Evolutionary conservation across 2,329 filamentous ascomycete species (phyloP), one percentile per base, ranked within the genome.

Genomic region (Alternaria tenuissima): DNA sequence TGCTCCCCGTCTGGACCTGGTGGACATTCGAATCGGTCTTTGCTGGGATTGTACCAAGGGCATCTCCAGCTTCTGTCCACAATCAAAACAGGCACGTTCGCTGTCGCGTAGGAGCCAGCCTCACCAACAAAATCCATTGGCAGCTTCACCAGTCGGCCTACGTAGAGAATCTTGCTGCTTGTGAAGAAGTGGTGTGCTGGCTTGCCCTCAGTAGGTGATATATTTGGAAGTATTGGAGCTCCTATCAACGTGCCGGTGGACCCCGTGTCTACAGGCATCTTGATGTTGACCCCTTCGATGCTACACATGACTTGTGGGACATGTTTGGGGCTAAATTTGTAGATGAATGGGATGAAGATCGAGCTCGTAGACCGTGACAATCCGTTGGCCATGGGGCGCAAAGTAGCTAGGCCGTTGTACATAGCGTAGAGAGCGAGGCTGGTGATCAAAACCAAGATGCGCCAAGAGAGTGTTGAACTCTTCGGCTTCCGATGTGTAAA

Each of bases 241-340:
- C 76, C 76, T 48, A 78, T 69, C 26, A 77, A 32, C 2, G 76
- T 57, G 28, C 76, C 73, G n/a, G 74, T 78, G 5, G 73, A 76
- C 0, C 76, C 76, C 2, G 74, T 78, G 48, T 78, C 75, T 14
- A 78, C 63, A 1, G 76, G 75, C 66, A 78, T 72, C 20, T 71
- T 58, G 28, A 77, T 69, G 1, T 70, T 59, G 47, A 68, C 66
- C 34, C 67, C 68, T 12, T 70, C 58, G 44, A 78, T 66, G 6
- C 69, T 75, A 18, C 71, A 71, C 28, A 62, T 66, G 47, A 78
- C 66, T 28, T 72, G 65, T 1, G 74, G 72, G 0, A 71, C 64
- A 54, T 67, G 57, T 43, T 73, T 61, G 24, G 71, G 57, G 49
- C 61, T 66, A 62, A 77, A 75, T 11, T 64, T 64, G 53, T 72